These are phyloP conservation scores for Podospora sp. DNA, from an alignment of 495 filamentous ascomycete genomes.

Conservation along the genomic window DNA sequence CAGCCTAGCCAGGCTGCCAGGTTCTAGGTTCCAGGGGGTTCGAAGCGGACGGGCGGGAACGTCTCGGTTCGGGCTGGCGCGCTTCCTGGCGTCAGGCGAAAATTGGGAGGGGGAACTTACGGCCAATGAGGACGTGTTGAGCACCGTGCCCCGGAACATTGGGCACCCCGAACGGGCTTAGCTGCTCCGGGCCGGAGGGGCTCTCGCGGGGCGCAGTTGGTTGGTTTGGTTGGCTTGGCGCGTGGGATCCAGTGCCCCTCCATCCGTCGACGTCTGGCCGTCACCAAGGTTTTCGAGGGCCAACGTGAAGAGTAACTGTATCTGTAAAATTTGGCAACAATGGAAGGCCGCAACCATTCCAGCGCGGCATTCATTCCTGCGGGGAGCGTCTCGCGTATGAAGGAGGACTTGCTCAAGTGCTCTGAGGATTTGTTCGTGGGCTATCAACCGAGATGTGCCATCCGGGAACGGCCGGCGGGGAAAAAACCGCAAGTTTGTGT, in stretches of 20 bases:
- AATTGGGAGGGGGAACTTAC: neutral
- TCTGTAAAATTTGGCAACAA: neutral
- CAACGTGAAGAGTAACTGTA: neutral
- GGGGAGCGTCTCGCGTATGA: neutral
- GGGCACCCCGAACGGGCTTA: neutral
- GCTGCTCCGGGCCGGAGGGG: neutral
- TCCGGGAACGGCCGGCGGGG: neutral
- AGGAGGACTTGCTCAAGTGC: neutral
- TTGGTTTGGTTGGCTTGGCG: neutral
- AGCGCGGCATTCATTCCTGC: neutral
- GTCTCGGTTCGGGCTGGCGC: neutral
- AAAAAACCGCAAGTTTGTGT: constrained; percentile 60
- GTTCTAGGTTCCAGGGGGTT: neutral
- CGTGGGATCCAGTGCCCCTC: neutral
- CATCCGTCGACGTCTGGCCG: neutral
- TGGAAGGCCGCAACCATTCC: neutral
- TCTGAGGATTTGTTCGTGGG: neutral
- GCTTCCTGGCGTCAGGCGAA: neutral
- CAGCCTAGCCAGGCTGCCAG: neutral
- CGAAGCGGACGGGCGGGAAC: neutral
- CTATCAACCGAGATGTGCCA: neutral
- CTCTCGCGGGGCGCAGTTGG: neutral
- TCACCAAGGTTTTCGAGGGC: neutral
- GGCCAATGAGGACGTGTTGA: neutral
- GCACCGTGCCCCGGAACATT: neutral